A percentile compares a stretch with the other conserved stretches of the same genome.
These are phyloP conservation scores for Ascocoryne sarcoides DNA, from an alignment of 2,329 filamentous ascomycete species.

Conservation along the genomic window DNA sequence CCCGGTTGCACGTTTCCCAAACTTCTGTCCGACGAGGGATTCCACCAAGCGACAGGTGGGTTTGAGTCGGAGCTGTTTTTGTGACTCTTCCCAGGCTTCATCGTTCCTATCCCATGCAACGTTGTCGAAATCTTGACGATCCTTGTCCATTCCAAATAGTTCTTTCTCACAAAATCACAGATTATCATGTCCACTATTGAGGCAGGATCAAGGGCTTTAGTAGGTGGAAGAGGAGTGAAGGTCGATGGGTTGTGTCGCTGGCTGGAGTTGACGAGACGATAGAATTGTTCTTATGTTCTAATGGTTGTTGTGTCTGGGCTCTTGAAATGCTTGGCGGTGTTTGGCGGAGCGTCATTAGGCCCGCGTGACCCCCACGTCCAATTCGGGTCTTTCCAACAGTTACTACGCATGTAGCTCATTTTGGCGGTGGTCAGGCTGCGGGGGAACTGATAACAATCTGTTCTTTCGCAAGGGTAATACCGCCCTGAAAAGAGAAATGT, in stretches of 20 bases:
- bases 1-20: conserved; percentile 10
- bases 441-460: no score
- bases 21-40: conserved; percentile 11
- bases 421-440: no score
- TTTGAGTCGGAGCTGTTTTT: conserved; percentile 8
- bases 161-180: background rate
- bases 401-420: no score
- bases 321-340: no score
- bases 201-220: background rate
- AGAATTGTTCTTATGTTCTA: background rate
- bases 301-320: background rate
- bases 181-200: background rate
- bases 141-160: conserved; percentile 1
- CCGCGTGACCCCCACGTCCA: no score
- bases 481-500: no score
- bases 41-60: conserved; percentile 7
- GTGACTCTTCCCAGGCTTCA: conserved; percentile 11
- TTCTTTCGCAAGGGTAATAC: no score
- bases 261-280: background rate
- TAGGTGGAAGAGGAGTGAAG: background rate
- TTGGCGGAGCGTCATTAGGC: no score
- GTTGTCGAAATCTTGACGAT: conserved; percentile 12
- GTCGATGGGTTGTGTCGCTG: background rate
- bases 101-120: conserved; percentile 19
- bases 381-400: no score